Percentiles rank a stretch among this genome's conserved stretches.
phyloP scores from a whole-genome alignment of 176 grass and related monocot species.

The Coix lacrymajobi region DNA sequence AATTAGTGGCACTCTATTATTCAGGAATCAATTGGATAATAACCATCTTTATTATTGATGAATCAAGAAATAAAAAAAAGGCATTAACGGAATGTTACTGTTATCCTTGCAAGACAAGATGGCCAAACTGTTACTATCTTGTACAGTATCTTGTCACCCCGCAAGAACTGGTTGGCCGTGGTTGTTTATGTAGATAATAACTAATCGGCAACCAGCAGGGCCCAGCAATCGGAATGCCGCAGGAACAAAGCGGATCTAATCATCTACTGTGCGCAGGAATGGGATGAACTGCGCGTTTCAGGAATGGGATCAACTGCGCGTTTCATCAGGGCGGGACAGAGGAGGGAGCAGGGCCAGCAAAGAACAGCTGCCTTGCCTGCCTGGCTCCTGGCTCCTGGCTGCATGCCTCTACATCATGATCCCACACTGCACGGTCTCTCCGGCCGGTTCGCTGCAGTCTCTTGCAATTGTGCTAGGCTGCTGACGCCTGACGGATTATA shows the following conservation, averaged over 20 bases:
- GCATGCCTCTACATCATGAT: too few species aligned
- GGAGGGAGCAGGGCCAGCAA: too few species aligned
- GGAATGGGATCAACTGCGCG: too few species aligned
- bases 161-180: neutral
- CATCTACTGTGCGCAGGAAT: neutral
- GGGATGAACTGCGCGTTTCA: neutral
- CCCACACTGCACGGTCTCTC: too few species aligned
- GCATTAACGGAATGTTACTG: neutral
- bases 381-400: too few species aligned
- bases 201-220: neutral
- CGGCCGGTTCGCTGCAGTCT: too few species aligned
- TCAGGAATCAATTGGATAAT: neutral
- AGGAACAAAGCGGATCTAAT: constrained; percentile 3
- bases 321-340: too few species aligned
- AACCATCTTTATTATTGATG: neutral
- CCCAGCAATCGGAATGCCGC: neutral
- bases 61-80: neutral
- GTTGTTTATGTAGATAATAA: neutral
- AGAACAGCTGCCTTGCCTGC: too few species aligned
- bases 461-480: too few species aligned
- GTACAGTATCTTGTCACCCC: neutral
- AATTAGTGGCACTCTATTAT: neutral
- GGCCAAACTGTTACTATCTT: neutral
- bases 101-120: neutral
- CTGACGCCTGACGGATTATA: too few species aligned